Evolutionary conservation across 306 rosid genomes (phyloP).

Genomic region (Cicer arietinum): DNA sequence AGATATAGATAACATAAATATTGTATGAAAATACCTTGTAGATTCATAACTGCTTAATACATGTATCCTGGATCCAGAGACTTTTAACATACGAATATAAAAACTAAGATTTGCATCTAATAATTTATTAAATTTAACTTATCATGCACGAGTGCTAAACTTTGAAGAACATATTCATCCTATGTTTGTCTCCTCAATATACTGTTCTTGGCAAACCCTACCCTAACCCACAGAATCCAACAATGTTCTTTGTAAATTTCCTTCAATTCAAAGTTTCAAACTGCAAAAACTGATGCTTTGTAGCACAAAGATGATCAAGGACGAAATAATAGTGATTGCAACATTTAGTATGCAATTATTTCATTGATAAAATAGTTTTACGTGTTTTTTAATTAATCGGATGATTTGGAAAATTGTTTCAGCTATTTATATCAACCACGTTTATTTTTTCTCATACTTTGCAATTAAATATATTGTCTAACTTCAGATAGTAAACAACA

Average conservation of each 20-base stretch:
- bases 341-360: too few relatives aligned
- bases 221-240: background rate
- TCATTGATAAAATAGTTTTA: too few relatives aligned
- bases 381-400: too few relatives aligned
- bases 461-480: too few relatives aligned
- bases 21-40: conserved; percentile 12
- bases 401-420: too few relatives aligned
- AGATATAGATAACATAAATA: conserved; percentile 29
- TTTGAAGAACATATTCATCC: conserved; percentile 14
- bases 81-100: conserved; percentile 7
- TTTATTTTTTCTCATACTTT: too few relatives aligned
- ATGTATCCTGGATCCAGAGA: conserved; percentile 35
- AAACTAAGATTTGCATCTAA: conserved; percentile 28
- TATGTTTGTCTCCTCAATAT: background rate
- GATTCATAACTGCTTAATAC: conserved; percentile 26
- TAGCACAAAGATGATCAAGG: background rate
- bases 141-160: background rate
- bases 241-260: background rate
- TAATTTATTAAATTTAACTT: background rate
- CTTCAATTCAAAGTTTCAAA: background rate
- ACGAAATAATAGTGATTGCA: too few relatives aligned
- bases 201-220: conserved; percentile 8
- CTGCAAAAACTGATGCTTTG: background rate
- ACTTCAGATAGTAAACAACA: too few relatives aligned
- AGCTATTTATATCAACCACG: too few relatives aligned